Percentiles rank a stretch among this genome's conserved stretches.
These are phyloP conservation scores for Xylaria telfairii DNA, from an alignment of 495 filamentous ascomycete species.

Conservation along the genomic window DNA sequence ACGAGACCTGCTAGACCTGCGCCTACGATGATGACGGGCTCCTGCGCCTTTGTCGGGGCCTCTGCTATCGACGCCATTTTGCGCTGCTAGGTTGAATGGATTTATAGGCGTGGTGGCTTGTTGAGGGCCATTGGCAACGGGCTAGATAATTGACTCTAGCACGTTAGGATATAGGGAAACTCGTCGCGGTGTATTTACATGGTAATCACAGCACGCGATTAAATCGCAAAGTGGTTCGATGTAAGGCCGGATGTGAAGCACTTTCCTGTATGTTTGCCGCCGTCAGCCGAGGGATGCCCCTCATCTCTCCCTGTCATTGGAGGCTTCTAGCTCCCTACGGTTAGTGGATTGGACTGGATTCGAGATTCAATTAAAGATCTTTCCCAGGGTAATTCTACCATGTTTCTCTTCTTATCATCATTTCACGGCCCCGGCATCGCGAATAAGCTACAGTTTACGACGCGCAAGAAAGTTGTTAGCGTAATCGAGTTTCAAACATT, in stretches of 20 bases:
- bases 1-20: conserved; percentile 59
- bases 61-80: background rate
- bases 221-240: conserved; percentile 12
- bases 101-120: background rate
- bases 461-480: too few relatives aligned
- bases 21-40: conserved; percentile 58
- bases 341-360: too few relatives aligned
- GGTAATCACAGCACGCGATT: background rate
- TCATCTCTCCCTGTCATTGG: background rate
- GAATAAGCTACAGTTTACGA: background rate
- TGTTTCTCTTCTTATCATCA: too few relatives aligned
- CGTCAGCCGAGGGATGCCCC: background rate
- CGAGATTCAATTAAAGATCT: too few relatives aligned
- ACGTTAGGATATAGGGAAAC: background rate
- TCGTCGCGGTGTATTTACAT: background rate
- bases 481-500: background rate
- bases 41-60: background rate
- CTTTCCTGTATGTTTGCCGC: too few relatives aligned
- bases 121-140: background rate
- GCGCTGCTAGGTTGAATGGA: background rate
- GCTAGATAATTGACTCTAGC: background rate
- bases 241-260: background rate
- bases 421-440: background rate
- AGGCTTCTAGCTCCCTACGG: too few relatives aligned
- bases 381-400: too few relatives aligned